Evolutionary conservation across 129 eudicot species (phyloP), one percentile per base, ranked within the genome.

Genomic region (Dittrichia graveolens): DNA sequence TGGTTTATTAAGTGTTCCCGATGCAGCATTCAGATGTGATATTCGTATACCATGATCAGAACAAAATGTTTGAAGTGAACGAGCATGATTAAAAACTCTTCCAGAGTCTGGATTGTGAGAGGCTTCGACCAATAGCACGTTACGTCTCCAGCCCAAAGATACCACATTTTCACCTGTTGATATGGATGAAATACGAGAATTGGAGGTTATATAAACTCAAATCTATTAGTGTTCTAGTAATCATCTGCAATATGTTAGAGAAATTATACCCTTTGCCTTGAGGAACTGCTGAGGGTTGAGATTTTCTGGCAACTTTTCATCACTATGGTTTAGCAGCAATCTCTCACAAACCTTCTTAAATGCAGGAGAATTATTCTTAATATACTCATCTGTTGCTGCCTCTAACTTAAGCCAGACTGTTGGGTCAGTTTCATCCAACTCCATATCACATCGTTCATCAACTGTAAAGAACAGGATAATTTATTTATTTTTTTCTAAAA

Each of bases 371-470:
- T 83, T 95, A 41, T 76, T 88, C 61, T 78, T 77, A 35, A 95
- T 88, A 76, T 91, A 95, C 35, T 95, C 99, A 48, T 86, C 84
- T 35, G 99, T 85, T 7, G 97, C 99, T 47, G 85, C 78, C 84
- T 95, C 99, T 75, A 95, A 69, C 85, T 80, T 90, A 72, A 83
- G 73, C 99, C 99, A 95, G 34, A 89, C 58, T 6, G 91, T 84
- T 54, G 99, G 99, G 67, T 95, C 99, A 49, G 99, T 95, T 70
- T 95, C 99, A 81, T 95, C 99, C 61, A 95, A 78, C 80, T 95
- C 99, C 99, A 95, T 95, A 72, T 95, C 99, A 85, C 97, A 95
- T 7, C 99, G 97, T 54, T 95, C 99, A 85, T 95, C 99, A 73
- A 95, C 99, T 95, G 85, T 52, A 45, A 75, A 72, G 3, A 77